Conservation (phyloP, 768 basidiomycete genomes). For the Chlorophyllum brunneum region DNA sequence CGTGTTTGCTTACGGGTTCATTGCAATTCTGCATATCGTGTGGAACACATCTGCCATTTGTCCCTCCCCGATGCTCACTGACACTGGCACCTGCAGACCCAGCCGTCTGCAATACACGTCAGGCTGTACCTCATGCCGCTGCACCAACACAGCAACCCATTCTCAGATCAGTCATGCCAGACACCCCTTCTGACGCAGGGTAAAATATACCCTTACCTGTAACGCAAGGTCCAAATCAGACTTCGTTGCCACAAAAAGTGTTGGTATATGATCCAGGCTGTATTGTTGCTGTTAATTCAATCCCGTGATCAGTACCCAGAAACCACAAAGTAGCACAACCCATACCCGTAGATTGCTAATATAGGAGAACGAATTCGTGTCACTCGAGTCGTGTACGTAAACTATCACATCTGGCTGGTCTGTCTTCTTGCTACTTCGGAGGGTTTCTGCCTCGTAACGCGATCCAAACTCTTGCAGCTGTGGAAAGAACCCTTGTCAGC, state of each 20-base stretch:
- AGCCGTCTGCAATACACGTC: constrained; percentile 93
- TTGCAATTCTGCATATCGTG: constrained; percentile 76
- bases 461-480: constrained; percentile 98
- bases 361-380: constrained; percentile 98
- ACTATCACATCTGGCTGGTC: constrained; percentile 93
- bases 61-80: constrained; percentile 85
- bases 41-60: constrained; percentile 88
- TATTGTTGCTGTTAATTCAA: constrained; percentile 83
- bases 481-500: background rate
- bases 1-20: constrained; percentile 69
- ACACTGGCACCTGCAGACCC: constrained; percentile 88
- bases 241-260: constrained; percentile 97
- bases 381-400: constrained; percentile 96
- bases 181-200: constrained; percentile 3
- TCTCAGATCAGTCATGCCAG: background rate
- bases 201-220: constrained; percentile 52
- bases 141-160: constrained; percentile 4
- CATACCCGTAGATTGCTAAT: constrained; percentile 90
- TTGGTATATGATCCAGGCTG: constrained; percentile 90
- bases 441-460: constrained; percentile 86
- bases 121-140: constrained; percentile 98
- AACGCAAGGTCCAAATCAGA: constrained; percentile 95
- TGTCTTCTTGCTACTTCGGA: constrained; percentile 86
- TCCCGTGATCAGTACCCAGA: background rate
- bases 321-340: too few relatives aligned